phyloP scores from a whole-genome alignment of 1,139 yeast species.

The Sugiyamaella xylanicola region DNA sequence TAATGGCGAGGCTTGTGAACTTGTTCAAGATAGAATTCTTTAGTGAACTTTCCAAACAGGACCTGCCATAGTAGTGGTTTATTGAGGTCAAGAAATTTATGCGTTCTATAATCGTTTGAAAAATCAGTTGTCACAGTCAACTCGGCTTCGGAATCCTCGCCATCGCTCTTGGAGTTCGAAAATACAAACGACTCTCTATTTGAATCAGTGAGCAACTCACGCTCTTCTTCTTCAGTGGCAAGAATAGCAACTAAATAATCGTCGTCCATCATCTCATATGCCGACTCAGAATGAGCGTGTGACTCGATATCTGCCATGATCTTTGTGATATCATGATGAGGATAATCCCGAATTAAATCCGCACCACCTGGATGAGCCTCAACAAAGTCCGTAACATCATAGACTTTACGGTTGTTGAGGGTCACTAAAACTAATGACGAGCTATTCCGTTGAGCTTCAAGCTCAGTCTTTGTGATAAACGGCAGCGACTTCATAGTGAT shows the following conservation, averaged over 20 bases:
- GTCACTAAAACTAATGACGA: constrained; percentile 51
- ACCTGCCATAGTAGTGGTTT: constrained; percentile 83
- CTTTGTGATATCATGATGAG: constrained; percentile 81
- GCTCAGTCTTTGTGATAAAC: constrained; percentile 32
- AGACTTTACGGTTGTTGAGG: constrained; percentile 71
- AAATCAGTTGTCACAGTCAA: constrained; percentile 82
- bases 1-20: constrained; percentile 97
- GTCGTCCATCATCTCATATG: constrained; percentile 88
- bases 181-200: constrained; percentile 34
- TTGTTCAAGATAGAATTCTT: constrained; percentile 90
- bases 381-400: constrained; percentile 75
- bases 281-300: constrained; percentile 81
- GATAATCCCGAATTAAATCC: constrained; percentile 70
- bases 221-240: constrained; percentile 65
- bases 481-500: constrained; percentile 24
- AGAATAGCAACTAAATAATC: constrained; percentile 61
- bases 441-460: constrained; percentile 22
- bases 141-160: constrained; percentile 46
- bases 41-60: constrained; percentile 67
- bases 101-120: constrained; percentile 65
- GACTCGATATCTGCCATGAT: constrained; percentile 68
- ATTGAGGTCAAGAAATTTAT: constrained; percentile 82
- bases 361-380: constrained; percentile 90
- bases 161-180: constrained; percentile 13
- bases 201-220: constrained; percentile 48